These are phyloP conservation scores for Myrmaecium sp. DNA, from an alignment of 2,329 filamentous ascomycete species.

Conservation along the genomic window DNA sequence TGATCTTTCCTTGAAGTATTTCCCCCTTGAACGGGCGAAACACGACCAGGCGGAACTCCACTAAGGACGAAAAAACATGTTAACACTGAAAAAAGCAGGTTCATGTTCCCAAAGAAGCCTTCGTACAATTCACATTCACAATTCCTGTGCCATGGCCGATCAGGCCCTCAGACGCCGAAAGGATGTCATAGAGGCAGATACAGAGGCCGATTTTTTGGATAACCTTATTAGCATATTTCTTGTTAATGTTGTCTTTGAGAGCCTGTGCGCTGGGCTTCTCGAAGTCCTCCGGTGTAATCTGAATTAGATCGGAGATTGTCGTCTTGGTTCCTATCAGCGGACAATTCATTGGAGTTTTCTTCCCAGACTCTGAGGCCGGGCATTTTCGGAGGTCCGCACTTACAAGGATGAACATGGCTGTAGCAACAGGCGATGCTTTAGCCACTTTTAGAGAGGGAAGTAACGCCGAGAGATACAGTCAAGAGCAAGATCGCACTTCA, in stretches of 20 bases:
- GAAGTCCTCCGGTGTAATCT: slow-evolving; percentile 81
- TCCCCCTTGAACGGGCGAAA: slow-evolving; percentile 95
- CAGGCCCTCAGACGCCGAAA: slow-evolving; percentile 78
- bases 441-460: background rate
- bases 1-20: slow-evolving; percentile 72
- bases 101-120: background rate
- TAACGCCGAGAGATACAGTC: background rate
- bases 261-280: slow-evolving; percentile 65
- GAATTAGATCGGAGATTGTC: slow-evolving; percentile 84
- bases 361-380: slow-evolving; percentile 1
- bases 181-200: slow-evolving; percentile 80
- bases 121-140: slow-evolving; percentile 78
- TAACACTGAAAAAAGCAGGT: background rate
- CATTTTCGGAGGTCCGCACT: slow-evolving; percentile 5
- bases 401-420: slow-evolving; percentile 24
- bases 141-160: slow-evolving; percentile 86
- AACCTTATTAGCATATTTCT: slow-evolving; percentile 89
- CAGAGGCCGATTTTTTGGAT: slow-evolving; percentile 91
- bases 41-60: slow-evolving; percentile 83
- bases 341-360: background rate
- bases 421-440: no score
- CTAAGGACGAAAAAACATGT: slow-evolving; percentile 26
- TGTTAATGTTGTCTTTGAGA: slow-evolving; percentile 92
- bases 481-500: no score
- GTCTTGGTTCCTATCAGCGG: slow-evolving; percentile 38